These are phyloP conservation scores for Colletotrichum nymphaeae DNA, from an alignment of 2,329 filamentous ascomycete genomes.

Conservation along the genomic window DNA sequence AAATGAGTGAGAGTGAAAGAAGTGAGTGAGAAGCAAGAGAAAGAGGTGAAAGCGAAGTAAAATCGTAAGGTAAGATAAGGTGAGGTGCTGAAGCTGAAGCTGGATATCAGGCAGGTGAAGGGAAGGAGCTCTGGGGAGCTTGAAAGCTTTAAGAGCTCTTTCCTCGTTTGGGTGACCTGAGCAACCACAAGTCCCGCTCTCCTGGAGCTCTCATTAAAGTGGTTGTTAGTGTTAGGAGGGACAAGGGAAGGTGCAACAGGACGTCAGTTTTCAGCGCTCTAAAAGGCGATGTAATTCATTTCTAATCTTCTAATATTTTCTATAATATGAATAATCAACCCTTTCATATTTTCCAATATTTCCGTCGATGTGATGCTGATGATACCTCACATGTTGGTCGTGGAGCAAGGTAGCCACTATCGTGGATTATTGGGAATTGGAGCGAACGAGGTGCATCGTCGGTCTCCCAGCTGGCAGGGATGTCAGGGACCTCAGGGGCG, in stretches of 20 bases:
- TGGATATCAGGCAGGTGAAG: slow-evolving; percentile 7
- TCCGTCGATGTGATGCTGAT: neutral
- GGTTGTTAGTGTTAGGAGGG: slow-evolving; percentile 30
- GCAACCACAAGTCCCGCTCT: slow-evolving; percentile 32
- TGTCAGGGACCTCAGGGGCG: slow-evolving; percentile 26
- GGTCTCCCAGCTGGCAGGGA: slow-evolving; percentile 23
- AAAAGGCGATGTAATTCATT: neutral
- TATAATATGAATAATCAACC: no score
- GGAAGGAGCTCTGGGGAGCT: slow-evolving; percentile 18
- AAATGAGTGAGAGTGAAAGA: neutral
- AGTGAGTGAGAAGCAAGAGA: neutral
- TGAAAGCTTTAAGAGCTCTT: slow-evolving; percentile 34
- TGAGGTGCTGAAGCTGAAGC: neutral
- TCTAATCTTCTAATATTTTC: rapidly evolving
- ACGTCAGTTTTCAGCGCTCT: neutral
- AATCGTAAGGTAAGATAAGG: neutral
- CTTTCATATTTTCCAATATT: neutral
- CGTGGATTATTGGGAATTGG: slow-evolving; percentile 45
- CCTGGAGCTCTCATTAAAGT: slow-evolving; percentile 23
- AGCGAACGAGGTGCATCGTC: slow-evolving; percentile 41
- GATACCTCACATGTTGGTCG: neutral
- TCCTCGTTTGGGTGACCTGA: slow-evolving; percentile 33
- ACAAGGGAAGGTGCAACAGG: neutral
- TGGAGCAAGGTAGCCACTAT: slow-evolving; percentile 37
- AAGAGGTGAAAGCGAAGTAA: neutral